Percentiles rank a stretch among this genome's conserved stretches.
Conservation (phyloP, 768 basidiomycete species). For the Mycena sanguinolenta region DNA sequence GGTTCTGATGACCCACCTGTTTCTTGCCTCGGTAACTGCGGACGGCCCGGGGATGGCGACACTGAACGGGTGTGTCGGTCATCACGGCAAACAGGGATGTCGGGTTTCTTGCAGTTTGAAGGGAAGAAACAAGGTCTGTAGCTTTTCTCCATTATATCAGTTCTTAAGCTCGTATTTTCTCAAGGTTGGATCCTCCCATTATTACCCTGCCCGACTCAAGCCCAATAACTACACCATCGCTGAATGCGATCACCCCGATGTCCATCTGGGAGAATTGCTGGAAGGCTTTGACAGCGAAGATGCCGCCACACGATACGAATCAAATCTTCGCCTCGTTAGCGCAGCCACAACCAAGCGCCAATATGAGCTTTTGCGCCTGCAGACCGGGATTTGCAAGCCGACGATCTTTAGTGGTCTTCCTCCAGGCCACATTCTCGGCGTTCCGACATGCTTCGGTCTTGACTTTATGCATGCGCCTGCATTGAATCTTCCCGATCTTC, state of each 20-base stretch:
- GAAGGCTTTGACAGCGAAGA: background rate
- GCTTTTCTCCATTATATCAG: too few relatives aligned
- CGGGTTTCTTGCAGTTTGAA: slow-evolving; percentile 37
- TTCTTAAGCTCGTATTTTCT: too few relatives aligned
- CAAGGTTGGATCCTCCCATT: slow-evolving; percentile 32
- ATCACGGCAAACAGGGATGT: slow-evolving; percentile 41
- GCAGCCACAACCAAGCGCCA: slow-evolving; percentile 30
- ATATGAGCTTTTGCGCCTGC: slow-evolving; percentile 40
- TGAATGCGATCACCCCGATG: slow-evolving; percentile 46
- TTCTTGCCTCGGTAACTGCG: slow-evolving; percentile 35
- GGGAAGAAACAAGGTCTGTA: too few relatives aligned
- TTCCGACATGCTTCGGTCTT: background rate
- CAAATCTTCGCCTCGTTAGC: too few relatives aligned
- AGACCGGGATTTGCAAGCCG: slow-evolving; percentile 47
- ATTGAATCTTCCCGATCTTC: slow-evolving; percentile 54
- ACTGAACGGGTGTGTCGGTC: slow-evolving; percentile 45
- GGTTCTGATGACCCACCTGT: background rate
- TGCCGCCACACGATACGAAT: slow-evolving; percentile 26
- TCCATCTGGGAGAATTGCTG: slow-evolving; percentile 30
- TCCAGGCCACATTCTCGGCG: slow-evolving; percentile 37
- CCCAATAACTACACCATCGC: slow-evolving; percentile 34
- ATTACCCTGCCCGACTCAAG: slow-evolving; percentile 42
- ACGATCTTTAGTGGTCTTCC: slow-evolving; percentile 24
- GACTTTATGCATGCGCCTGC: slow-evolving; percentile 51
- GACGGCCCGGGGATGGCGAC: too few relatives aligned